Conservation (phyloP, 2,329 filamentous ascomycete genomes). For the Claviceps lovelessii region DNA sequence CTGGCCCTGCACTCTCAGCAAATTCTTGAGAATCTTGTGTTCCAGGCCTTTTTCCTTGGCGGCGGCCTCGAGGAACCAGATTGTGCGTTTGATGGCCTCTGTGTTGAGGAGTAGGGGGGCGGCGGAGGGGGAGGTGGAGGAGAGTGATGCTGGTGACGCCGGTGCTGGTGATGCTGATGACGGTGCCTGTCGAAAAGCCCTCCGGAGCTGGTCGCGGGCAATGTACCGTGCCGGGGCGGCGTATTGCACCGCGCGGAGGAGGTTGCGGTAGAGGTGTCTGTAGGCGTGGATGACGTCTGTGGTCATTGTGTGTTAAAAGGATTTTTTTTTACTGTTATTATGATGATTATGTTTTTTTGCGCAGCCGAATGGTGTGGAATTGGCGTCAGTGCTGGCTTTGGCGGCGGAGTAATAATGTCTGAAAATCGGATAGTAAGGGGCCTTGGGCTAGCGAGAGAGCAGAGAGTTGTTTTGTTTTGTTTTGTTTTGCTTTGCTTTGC, state of each 20-base stretch:
- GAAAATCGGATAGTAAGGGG: neutral
- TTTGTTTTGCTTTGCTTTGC: neutral
- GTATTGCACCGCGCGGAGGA: constrained; percentile 58
- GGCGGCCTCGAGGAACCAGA: constrained; percentile 57
- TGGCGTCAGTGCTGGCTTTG: no score
- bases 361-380: no score
- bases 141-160: no score
- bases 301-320: constrained; percentile 7
- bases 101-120: constrained; percentile 27
- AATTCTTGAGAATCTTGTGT: constrained; percentile 56
- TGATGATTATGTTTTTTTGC: no score
- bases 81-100: constrained; percentile 45
- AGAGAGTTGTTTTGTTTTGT: neutral
- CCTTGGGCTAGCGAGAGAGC: neutral
- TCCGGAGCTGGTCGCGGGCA: constrained; percentile 43
- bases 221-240: constrained; percentile 52
- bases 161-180: no score
- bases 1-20: constrained; percentile 29
- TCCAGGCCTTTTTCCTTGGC: constrained; percentile 50
- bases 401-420: no score
- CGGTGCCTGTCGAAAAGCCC: constrained; percentile 34
- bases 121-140: neutral
- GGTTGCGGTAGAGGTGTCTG: constrained; percentile 50
- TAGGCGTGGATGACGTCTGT: constrained; percentile 49
- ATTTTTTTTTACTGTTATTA: no score